Base-by-base conservation (phyloP, 2,329 filamentous ascomycete species). In the Neoscytalidium dimidiatum region DNA sequence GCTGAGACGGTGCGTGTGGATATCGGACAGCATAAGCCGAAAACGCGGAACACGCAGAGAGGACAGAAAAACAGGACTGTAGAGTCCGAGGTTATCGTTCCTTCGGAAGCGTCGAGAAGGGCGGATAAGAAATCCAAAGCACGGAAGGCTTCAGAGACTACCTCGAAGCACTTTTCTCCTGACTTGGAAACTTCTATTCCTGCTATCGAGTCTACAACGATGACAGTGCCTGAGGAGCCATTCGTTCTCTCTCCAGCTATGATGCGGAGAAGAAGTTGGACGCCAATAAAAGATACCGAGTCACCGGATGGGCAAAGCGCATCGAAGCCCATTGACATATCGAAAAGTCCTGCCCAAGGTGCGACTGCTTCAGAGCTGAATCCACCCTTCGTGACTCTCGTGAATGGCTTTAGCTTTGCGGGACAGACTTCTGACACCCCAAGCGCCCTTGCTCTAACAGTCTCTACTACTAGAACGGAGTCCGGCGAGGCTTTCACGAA, bases 261-360 rank as follows among this genome's bases (percentile, higher is more conserved):
- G 2, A 57, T 66, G 3, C 68, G 77, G 64, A 69, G 75, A 56
- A 70, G 68, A 26, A 71, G 75, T 61, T 79, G 77, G 77, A 79
- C 77, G 21, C 77, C 77, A 4, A 67, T 72, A 3, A 69, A 61
- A 44, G 72, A 79, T 26, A 77, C 75, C 0, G 31, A 53, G 23
- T 29, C 13, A 23, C 64, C 28, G 66, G 66, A 35, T 64, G 67
- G 14, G 64, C 68, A 67, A 4, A 69, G 69, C 21, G 72, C 19
- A 2, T 33, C 46, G 4, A 48, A 26, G 13, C 49, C 61, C 8
- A 46, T 56, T n/a, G 49, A 64, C 14, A 17, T 46, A 6, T 26
- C 28, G 4, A 38, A 48, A 13, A 56, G 49, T 49, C 38, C 49
- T 14, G n/a, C n/a, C 4, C 11, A 46, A 7, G 17, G 21, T 8